phyloP scores from a whole-genome alignment of 805 yeast genomes.

The Candida silvicultrix region DNA sequence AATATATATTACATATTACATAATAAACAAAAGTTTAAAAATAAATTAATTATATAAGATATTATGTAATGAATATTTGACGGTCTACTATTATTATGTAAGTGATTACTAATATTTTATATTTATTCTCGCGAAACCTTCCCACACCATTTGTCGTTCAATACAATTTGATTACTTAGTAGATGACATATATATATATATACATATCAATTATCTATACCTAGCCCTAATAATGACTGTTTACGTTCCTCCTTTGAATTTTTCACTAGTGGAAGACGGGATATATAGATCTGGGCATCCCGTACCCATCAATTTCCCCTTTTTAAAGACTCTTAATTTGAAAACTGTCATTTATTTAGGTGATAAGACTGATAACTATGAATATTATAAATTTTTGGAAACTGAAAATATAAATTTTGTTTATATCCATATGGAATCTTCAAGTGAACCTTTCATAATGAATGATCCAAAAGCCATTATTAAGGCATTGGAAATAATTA shows the following conservation, averaged over 20 bases:
- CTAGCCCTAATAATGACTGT: slow-evolving; percentile 9
- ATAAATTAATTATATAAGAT: too few species aligned
- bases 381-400: slow-evolving; percentile 65
- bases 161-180: too few species aligned
- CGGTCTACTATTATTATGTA: too few species aligned
- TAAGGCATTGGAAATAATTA: slow-evolving; percentile 46
- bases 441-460: slow-evolving; percentile 66
- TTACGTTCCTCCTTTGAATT: slow-evolving; percentile 87
- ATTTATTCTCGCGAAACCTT: too few species aligned
- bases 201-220: too few species aligned
- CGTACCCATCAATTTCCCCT: slow-evolving; percentile 77
- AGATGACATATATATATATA: too few species aligned
- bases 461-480: slow-evolving; percentile 55
- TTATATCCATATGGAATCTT: slow-evolving; percentile 59
- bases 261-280: slow-evolving; percentile 80
- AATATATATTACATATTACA: too few species aligned
- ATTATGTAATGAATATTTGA: too few species aligned
- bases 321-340: slow-evolving; percentile 59
- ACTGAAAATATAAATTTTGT: slow-evolving; percentile 46
- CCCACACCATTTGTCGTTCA: too few species aligned
- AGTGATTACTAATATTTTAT: too few species aligned
- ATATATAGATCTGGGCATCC: slow-evolving; percentile 94
- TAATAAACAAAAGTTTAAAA: too few species aligned
- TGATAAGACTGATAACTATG: slow-evolving; percentile 62
- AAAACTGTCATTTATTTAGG: slow-evolving; percentile 80